Evolutionary conservation across 2,329 filamentous ascomycete genomes (phyloP), one percentile per base, ranked within the genome.

Genomic region (Colletotrichum lini): DNA sequence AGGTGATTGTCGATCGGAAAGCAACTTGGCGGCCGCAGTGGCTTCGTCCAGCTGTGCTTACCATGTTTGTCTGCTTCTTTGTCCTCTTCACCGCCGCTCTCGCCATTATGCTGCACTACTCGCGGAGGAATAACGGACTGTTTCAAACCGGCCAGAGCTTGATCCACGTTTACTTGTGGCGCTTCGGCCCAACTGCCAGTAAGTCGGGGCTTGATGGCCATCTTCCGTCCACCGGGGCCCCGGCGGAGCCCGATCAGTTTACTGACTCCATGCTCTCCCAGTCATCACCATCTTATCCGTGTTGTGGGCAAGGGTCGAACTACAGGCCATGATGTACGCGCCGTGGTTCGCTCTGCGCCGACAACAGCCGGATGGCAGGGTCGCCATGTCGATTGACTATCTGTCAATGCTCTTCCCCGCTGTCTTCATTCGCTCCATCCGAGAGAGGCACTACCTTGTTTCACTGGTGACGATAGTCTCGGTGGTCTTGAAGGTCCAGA

Each of bases 321-420:
- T 66, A 1, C 67, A 70, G 16, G 49, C 67, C 26, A 66, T 66
- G 54, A 45, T 57, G 23, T 61, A 66, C 30, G 66, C 61, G 62
- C 67, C 67, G 3, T 70, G 67, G 62, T 56, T 66, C 12, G 62
- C 67, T 3, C 50, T 53, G 42, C 67, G 56, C 4, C 47, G 45
- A 8, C 47, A 42, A 0, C 42, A 42, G 18, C 18, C 40, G 7
- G 21, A 60, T 7, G 54, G 42, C 16, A 60, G 52, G 40, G 21
- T 35, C 15, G 62, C 49, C 5, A 44, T 54, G 30, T 30, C 40
- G 4, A 54, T 70, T 23, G 67, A 66, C 35, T 65, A 65, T 26
- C 57, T 53, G 12, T 58, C 62, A 16, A 42, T 65, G 53, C 4
- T 65, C 40, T 42, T 42, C n/a, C 21, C 42, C n/a, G 40, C 26